Percentiles rank a stretch among this genome's conserved stretches.
Conservation (phyloP, 805 yeast genomes). For the Kodamaea fukazawae region DNA sequence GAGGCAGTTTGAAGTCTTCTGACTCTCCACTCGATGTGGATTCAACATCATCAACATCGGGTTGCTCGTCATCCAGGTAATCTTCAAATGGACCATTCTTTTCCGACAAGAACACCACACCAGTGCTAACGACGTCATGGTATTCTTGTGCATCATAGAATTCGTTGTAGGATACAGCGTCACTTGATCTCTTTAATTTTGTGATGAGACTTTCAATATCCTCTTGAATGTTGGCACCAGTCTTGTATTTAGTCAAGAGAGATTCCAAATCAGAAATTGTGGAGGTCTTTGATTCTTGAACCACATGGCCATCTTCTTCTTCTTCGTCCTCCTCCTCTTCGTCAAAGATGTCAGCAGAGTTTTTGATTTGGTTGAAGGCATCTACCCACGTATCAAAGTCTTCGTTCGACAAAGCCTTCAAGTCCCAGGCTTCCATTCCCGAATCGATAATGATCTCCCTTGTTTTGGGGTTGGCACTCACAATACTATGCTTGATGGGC, state of each 20-base stretch:
- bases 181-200: slow-evolving; percentile 13
- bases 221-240: slow-evolving; percentile 1
- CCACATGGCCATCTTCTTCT: slow-evolving; percentile 1
- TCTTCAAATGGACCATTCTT: slow-evolving; percentile 12
- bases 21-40: neutral
- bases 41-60: neutral
- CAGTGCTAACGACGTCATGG: slow-evolving; percentile 44
- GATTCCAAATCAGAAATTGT: slow-evolving; percentile 7
- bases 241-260: slow-evolving; percentile 3
- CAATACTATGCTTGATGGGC: slow-evolving; percentile 79
- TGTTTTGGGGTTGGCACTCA: slow-evolving; percentile 69
- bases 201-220: slow-evolving; percentile 6
- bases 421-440: slow-evolving; percentile 91
- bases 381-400: slow-evolving; percentile 83
- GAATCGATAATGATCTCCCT: slow-evolving; percentile 81
- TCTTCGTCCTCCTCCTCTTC: slow-evolving; percentile 12
- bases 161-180: slow-evolving; percentile 29
- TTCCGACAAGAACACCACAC: slow-evolving; percentile 51
- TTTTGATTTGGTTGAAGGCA: slow-evolving; percentile 62
- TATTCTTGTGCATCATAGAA: slow-evolving; percentile 66
- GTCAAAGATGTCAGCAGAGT: slow-evolving; percentile 10
- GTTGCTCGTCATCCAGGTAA: slow-evolving; percentile 10
- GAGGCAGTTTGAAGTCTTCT: neutral
- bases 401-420: slow-evolving; percentile 61
- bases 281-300: neutral